Base-by-base conservation (phyloP, 1,284 basidiomycete genomes). In the Chondrostereum purpureum region DNA sequence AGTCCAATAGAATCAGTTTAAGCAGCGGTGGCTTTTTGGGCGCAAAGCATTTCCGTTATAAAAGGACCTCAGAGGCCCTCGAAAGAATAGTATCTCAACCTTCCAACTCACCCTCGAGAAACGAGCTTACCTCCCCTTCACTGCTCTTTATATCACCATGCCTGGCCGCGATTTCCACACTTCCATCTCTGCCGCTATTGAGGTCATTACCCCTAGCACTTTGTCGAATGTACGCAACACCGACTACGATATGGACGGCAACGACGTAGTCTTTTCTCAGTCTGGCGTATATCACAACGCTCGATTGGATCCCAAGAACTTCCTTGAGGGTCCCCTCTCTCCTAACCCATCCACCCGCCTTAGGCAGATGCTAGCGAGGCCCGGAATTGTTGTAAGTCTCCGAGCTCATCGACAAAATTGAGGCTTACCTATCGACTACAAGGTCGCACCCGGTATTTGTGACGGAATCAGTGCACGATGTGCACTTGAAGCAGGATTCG, bases 401-500 rank as follows among this genome's bases (percentile, higher is more conserved):
- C 8, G 38, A 11, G 12, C 38, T 23, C 14, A 3, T n/a, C n/a
- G 11, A 0, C n/a, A n/a, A n/a, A n/a, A n/a, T n/a, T n/a, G n/a
- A n/a, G n/a, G n/a, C n/a, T 14, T 14, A 13, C 19, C 14, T 27
- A 10, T 16, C 12, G 13, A 17, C 23, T 18, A 17, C 44, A 8
- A 83, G 81, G 65, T 83, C 54, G 83, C 83, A 1, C 85, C 85
- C 4, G 87, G 87, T 45, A 85, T 89, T 36, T 89, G 83, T 54
- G 87, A 89, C 51, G 86, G 87, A 43, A 88, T 89, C 60, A 84
- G 80, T 53, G 85, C 87, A 3, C 75, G 87, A 18, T 83, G 83
- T 51, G 86, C 86, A 5, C 65, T 89, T 10, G 83, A 88, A 61
- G 80, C 83, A 36, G 87, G 85, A 37, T 88, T 88, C 57, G 70